Conservation (phyloP, 2,329 filamentous ascomycete species). For the Diaporthe longicolla region DNA sequence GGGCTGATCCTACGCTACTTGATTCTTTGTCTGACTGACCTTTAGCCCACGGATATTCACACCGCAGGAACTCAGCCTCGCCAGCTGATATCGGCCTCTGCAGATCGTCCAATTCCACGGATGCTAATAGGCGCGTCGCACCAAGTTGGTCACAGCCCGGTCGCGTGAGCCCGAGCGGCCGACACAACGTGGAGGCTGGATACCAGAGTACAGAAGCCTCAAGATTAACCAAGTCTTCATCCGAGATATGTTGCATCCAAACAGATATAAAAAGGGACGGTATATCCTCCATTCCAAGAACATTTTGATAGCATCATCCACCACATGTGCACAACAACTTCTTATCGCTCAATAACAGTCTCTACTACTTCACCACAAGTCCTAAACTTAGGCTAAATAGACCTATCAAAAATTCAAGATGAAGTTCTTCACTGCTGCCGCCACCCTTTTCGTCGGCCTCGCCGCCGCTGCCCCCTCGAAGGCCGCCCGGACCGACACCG, state of each 20-base stretch:
- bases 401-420: constrained; percentile 28
- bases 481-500: constrained; percentile 30
- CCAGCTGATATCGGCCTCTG: constrained; percentile 5
- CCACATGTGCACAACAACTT: constrained; percentile 31
- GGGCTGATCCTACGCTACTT: constrained; percentile 14
- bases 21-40: constrained; percentile 2
- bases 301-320: constrained; percentile 18
- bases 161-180: constrained; percentile 33
- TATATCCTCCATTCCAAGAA: neutral
- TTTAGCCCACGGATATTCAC: neutral
- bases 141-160: constrained; percentile 30
- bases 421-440: constrained; percentile 39
- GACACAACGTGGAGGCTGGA: constrained; percentile 15
- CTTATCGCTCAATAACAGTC: neutral
- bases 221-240: neutral
- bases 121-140: constrained; percentile 34
- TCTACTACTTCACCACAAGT: neutral
- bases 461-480: constrained; percentile 39
- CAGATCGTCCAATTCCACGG: neutral
- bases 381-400: neutral
- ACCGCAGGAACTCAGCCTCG: constrained; percentile 20
- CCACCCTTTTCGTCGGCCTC: constrained; percentile 43
- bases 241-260: neutral
- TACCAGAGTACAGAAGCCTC: constrained; percentile 12
- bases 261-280: constrained; percentile 31